A percentile compares a stretch with the other conserved stretches of the same genome.
phyloP scores from a whole-genome alignment of 768 basidiomycete genomes.

The Leucosporidium creatinivorum region DNA sequence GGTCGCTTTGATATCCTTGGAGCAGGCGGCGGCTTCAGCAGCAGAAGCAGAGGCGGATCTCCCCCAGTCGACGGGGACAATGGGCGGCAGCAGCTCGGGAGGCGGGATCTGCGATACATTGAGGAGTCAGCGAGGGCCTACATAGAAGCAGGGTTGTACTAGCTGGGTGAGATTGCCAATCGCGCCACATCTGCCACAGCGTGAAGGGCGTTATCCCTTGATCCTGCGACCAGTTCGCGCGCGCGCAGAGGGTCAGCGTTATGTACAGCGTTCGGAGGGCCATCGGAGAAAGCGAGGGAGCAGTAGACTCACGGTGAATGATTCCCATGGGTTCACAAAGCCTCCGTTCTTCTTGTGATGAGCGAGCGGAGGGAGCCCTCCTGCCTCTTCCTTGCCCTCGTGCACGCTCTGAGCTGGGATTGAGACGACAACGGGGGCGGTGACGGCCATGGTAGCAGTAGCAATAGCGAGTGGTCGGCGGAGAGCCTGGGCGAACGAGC shows the following conservation, averaged over 20 bases:
- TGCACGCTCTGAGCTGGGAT: background rate
- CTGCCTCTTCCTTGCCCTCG: background rate
- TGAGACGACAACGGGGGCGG: background rate
- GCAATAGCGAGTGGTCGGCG: too few relatives aligned
- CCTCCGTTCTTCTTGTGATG: slow-evolving; percentile 22
- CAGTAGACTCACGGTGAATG: background rate
- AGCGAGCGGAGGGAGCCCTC: background rate
- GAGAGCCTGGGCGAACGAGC: too few relatives aligned
- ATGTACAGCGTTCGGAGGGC: background rate
- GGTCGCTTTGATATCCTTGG: slow-evolving; percentile 27
- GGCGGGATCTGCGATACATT: slow-evolving; percentile 8
- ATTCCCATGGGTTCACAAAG: slow-evolving; percentile 30
- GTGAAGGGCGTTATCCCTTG: background rate
- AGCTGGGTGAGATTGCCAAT: slow-evolving; percentile 6
- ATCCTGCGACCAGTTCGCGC: background rate
- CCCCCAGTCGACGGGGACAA: slow-evolving; percentile 6
- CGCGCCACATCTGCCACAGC: slow-evolving; percentile 2
- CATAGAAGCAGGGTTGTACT: too few relatives aligned
- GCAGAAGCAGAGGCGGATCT: background rate
- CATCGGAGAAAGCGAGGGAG: background rate
- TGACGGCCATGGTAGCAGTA: background rate
- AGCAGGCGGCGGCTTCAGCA: background rate
- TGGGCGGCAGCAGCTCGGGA: slow-evolving; percentile 15
- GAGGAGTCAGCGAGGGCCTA: background rate
- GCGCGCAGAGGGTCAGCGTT: background rate